These are phyloP conservation scores for Prototheca wickerhamii DNA, from an alignment of 163 green algal species.

Conservation along the genomic window DNA sequence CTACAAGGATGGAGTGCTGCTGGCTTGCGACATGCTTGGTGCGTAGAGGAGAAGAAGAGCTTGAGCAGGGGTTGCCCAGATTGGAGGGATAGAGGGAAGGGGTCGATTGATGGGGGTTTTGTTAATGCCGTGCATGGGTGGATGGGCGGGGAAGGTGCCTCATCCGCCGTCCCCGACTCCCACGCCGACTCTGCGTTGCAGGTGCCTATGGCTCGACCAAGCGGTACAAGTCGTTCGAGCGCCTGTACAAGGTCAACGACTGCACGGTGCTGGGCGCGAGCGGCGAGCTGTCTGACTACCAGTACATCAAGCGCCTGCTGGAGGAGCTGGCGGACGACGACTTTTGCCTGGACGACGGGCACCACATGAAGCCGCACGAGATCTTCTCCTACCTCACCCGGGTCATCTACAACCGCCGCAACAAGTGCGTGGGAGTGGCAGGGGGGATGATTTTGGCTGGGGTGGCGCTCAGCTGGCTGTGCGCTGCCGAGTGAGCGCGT, in stretches of 20 bases:
- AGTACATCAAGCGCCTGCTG: slow-evolving; percentile 78
- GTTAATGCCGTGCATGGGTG: not conserved
- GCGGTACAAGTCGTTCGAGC: slow-evolving; percentile 91
- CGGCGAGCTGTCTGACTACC: slow-evolving; percentile 92
- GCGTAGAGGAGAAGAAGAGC: slow-evolving; percentile 2
- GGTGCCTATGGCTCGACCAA: slow-evolving; percentile 90
- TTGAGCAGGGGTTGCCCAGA: not conserved
- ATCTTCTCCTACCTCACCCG: slow-evolving; percentile 86
- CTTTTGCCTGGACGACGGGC: slow-evolving; percentile 72
- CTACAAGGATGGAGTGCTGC: slow-evolving; percentile 90
- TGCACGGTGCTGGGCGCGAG: slow-evolving; percentile 68
- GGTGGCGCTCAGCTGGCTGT: not conserved
- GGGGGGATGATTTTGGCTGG: too few relatives aligned
- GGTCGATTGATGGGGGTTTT: too few relatives aligned
- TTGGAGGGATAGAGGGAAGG: too few relatives aligned
- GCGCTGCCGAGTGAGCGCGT: not conserved
- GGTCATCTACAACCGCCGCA: slow-evolving; percentile 93
- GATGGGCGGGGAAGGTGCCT: not conserved
- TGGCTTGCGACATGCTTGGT: slow-evolving; percentile 89
- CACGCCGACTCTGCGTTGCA: slow-evolving; percentile 23
- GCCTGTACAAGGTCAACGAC: slow-evolving; percentile 71
- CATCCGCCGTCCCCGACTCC: not conserved
- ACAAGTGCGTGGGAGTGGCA: slow-evolving; percentile 36
- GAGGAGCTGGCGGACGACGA: slow-evolving; percentile 88
- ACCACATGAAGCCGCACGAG: slow-evolving; percentile 54